A percentile compares a stretch with the other conserved stretches of the same genome.
Evolutionary conservation across 1,284 basidiomycete species (phyloP).

Genomic region (Hymenochaete sp.): DNA sequence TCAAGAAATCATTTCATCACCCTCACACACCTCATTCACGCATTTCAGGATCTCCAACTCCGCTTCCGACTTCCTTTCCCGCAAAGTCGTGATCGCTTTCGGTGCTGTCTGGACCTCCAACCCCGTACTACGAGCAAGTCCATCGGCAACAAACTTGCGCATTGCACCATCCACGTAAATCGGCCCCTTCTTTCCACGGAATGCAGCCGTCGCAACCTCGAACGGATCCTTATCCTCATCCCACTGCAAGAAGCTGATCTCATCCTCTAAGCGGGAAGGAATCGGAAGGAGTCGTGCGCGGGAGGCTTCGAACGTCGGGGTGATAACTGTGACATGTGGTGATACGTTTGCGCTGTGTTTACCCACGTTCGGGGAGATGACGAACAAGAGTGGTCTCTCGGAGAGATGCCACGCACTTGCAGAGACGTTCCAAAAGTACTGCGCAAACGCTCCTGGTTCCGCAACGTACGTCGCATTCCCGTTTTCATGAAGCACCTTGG

Average conservation of each 20-base stretch:
- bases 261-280: constrained; percentile 33
- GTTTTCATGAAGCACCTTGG: constrained; percentile 38
- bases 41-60: constrained; percentile 71
- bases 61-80: constrained; percentile 65
- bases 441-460: constrained; percentile 65
- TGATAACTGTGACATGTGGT: constrained; percentile 49
- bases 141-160: constrained; percentile 33
- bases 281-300: constrained; percentile 56
- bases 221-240: constrained; percentile 69
- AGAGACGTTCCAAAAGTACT: constrained; percentile 69
- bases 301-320: constrained; percentile 69
- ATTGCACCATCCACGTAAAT: constrained; percentile 48
- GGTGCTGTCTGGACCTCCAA: constrained; percentile 41
- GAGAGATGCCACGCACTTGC: constrained; percentile 55
- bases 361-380: constrained; percentile 40
- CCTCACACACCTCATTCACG: constrained; percentile 77
- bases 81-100: constrained; percentile 45
- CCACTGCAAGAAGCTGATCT: constrained; percentile 58
- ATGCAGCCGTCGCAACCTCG: constrained; percentile 31
- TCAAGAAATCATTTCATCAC: no score
- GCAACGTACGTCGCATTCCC: constrained; percentile 59
- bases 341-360: constrained; percentile 26
- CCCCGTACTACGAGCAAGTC: constrained; percentile 34
- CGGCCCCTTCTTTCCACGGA: constrained; percentile 24
- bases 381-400: constrained; percentile 69